phyloP scores from a whole-genome alignment of 345 rosid species.

The Eucalyptus tenuipes region DNA sequence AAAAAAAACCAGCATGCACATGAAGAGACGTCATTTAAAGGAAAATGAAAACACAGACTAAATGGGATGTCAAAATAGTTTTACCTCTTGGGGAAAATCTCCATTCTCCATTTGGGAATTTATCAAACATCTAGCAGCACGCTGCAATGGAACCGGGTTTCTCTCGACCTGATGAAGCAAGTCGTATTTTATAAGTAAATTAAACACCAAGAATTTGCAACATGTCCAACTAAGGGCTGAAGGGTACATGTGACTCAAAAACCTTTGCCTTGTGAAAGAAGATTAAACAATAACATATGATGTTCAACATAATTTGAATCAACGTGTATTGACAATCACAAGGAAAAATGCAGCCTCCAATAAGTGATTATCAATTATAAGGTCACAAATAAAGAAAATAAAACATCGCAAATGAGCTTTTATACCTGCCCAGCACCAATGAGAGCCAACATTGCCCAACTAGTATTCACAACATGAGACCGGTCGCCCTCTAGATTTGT shows the following conservation, averaged over 20 bases:
- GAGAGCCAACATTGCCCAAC: slow-evolving; percentile 43
- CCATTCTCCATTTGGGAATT: slow-evolving; percentile 13
- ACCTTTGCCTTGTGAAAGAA: not conserved
- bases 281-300: not conserved
- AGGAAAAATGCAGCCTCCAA: not conserved
- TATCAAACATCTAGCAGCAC: slow-evolving; percentile 4
- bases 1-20: not conserved
- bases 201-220: not conserved
- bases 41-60: not conserved
- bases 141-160: slow-evolving; percentile 1
- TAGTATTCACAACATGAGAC: slow-evolving; percentile 28
- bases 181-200: not conserved
- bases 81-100: slow-evolving; percentile 13
- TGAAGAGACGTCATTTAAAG: not conserved
- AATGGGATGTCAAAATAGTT: not conserved
- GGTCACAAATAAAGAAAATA: not conserved
- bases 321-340: not conserved
- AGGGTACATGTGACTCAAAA: not conserved
- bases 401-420: not conserved
- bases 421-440: slow-evolving; percentile 40
- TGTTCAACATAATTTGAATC: not conserved
- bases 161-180: not conserved
- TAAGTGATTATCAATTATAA: not conserved
- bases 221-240: not conserved
- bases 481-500: slow-evolving; percentile 15